Evolutionary conservation across 2,329 filamentous ascomycete genomes (phyloP).

Genomic region (Lasiodiplodia gonubiensis): DNA sequence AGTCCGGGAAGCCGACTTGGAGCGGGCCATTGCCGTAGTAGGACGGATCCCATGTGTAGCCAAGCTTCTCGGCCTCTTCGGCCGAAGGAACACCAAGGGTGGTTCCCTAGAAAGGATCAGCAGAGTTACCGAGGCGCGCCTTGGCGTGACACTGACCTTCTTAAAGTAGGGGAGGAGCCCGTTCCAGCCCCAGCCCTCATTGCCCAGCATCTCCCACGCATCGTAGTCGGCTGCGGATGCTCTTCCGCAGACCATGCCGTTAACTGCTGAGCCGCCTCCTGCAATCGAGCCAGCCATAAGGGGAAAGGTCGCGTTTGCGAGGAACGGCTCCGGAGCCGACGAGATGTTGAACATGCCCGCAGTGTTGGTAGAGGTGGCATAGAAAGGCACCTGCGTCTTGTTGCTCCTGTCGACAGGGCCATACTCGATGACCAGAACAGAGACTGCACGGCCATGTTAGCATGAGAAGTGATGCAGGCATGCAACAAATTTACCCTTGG

Average conservation of each 20-base stretch:
- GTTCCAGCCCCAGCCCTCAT: conserved; percentile 64
- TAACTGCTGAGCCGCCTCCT: conserved; percentile 46
- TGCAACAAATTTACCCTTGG: not conserved
- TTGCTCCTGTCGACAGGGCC: conserved; percentile 45
- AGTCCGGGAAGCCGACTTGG: conserved; percentile 36
- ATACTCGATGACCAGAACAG: conserved; percentile 33
- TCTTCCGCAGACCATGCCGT: conserved; percentile 43
- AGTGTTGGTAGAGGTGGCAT: conserved; percentile 11
- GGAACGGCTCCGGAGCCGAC: conserved; percentile 42
- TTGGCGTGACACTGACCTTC: conserved; percentile 29
- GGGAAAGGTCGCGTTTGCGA: conserved; percentile 33
- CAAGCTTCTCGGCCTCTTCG: conserved; percentile 34
- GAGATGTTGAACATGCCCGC: conserved; percentile 22
- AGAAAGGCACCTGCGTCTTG: conserved; percentile 28
- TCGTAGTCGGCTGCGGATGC: conserved; percentile 46
- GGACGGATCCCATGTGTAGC: conserved; percentile 39
- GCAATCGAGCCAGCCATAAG: conserved; percentile 45
- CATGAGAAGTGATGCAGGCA: no score
- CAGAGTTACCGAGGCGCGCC: not conserved
- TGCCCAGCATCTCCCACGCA: conserved; percentile 64
- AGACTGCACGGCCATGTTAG: not conserved
- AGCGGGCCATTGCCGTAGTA: conserved; percentile 34
- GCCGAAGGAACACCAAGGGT: conserved; percentile 37
- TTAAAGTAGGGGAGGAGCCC: conserved; percentile 39
- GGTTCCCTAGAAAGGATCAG: conserved; percentile 37